phyloP scores from a whole-genome alignment of 1,139 yeast species.

The Suhomyces guaymorum region DNA sequence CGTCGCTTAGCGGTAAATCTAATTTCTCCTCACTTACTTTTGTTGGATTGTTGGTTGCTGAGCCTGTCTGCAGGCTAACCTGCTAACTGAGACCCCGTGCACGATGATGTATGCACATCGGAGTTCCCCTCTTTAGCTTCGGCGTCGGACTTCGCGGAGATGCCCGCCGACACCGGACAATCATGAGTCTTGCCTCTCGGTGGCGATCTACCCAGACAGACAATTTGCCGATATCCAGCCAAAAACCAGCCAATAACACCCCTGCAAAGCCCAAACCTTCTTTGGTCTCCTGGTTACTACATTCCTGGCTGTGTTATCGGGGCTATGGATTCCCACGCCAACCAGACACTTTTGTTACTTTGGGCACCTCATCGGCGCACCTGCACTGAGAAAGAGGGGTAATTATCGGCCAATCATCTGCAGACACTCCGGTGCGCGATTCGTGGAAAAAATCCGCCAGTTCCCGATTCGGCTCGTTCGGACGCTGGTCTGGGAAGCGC shows the following conservation, averaged over 20 bases:
- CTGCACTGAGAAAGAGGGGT: constrained; percentile 8
- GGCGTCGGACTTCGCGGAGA: background rate
- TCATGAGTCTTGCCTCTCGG: no score
- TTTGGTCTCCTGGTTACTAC: no score
- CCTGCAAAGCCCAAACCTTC: no score
- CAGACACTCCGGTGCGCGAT: background rate
- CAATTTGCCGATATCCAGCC: no score
- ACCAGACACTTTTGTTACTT: background rate
- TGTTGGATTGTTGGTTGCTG: constrained; percentile 11
- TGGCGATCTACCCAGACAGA: no score
- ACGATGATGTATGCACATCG: constrained; percentile 10
- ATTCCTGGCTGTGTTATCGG: no score
- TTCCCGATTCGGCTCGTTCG: constrained; percentile 4
- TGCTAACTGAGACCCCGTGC: no score
- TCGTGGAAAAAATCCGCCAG: constrained; percentile 3
- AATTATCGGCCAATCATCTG: constrained; percentile 9
- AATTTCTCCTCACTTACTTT: constrained; percentile 11
- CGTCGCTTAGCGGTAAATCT: no score
- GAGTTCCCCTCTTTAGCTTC: constrained; percentile 8
- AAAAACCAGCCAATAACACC: no score
- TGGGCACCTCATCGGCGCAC: constrained; percentile 2
- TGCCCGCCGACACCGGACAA: no score
- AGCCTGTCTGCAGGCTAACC: constrained; percentile 5
- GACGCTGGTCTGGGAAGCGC: no score
- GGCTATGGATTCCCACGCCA: no score